A percentile compares a stretch with the other conserved stretches of the same genome.
Conservation (phyloP, 2,329 filamentous ascomycete genomes). For the Diaporthe sp. region DNA sequence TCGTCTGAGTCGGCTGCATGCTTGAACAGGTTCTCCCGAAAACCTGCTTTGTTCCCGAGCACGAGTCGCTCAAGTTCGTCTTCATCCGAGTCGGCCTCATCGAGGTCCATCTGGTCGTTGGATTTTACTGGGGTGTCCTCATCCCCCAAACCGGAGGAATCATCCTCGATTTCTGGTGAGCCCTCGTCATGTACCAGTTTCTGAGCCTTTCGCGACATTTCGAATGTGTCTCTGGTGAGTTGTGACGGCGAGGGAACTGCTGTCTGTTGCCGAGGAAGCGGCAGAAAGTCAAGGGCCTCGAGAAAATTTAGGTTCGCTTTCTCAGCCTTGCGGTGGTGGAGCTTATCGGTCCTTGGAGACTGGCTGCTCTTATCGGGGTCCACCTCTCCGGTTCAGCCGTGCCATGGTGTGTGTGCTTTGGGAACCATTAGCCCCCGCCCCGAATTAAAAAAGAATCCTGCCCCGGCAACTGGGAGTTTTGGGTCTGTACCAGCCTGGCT, state of each 20-base stretch:
- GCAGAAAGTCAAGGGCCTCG: conserved; percentile 16
- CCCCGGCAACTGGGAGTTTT: background rate
- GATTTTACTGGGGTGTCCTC: conserved; percentile 39
- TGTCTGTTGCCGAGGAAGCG: background rate
- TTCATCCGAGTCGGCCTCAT: conserved; percentile 83
- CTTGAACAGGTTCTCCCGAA: conserved; percentile 77
- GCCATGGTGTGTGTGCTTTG: background rate
- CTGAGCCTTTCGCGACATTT: conserved; percentile 34
- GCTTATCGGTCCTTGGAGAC: background rate
- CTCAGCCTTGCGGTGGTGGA: conserved; percentile 32
- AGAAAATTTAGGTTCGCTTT: conserved; percentile 31
- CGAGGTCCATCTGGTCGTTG: conserved; percentile 43
- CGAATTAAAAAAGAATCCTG: background rate
- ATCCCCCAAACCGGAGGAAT: conserved; percentile 29
- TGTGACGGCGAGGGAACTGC: background rate
- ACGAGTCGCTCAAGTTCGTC: conserved; percentile 88
- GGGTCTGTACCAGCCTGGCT: background rate
- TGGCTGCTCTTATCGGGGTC: conserved; percentile 17
- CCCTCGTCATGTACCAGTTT: conserved; percentile 38
- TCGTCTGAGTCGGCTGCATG: conserved; percentile 54
- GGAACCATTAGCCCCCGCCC: no score
- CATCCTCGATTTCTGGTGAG: conserved; percentile 42
- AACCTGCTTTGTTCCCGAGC: conserved; percentile 87
- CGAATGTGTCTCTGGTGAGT: background rate
- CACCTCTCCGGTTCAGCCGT: conserved; percentile 20